phyloP scores from a whole-genome alignment of 768 basidiomycete genomes.

The Russula vinacea region DNA sequence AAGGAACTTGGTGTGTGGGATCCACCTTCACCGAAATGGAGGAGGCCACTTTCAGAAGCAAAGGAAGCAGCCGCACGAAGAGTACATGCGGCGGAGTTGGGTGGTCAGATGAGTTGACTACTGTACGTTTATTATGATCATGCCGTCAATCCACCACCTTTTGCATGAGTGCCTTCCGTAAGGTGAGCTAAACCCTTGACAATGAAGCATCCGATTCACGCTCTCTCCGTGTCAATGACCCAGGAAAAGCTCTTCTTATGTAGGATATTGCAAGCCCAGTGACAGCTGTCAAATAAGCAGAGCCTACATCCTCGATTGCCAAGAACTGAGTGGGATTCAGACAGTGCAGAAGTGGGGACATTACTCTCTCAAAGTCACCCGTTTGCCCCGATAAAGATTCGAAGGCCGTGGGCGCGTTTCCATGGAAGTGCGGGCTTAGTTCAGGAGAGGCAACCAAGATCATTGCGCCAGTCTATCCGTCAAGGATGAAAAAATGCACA shows the following conservation, averaged over 20 bases:
- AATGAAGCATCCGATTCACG: conserved; percentile 10
- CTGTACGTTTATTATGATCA: conserved; percentile 20
- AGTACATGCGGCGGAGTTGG: conserved; percentile 2
- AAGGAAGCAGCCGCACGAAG: conserved; percentile 44
- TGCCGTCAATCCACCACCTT: conserved; percentile 17
- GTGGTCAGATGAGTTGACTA: conserved; percentile 15
- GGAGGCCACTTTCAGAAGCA: conserved; percentile 61
- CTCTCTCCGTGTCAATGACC: neutral
- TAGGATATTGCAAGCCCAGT: neutral
- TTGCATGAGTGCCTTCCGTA: conserved; percentile 9
- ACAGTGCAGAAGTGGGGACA: neutral
- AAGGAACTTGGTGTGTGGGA: conserved; percentile 80
- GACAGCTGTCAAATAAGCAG: conserved; percentile 8
- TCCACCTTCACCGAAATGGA: conserved; percentile 71
- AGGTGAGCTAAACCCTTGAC: conserved; percentile 21
- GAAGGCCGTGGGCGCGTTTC: neutral
- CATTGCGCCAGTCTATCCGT: conserved; percentile 10
- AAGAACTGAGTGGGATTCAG: neutral
- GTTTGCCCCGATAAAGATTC: neutral
- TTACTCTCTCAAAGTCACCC: neutral
- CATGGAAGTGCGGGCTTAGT: neutral
- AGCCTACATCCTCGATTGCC: conserved; percentile 1
- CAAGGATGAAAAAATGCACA: conserved; percentile 2
- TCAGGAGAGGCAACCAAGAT: conserved; percentile 17
- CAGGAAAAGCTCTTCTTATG: neutral